Base-by-base conservation (phyloP, 2,329 filamentous ascomycete species). In the Diaporthe aspalathi region DNA sequence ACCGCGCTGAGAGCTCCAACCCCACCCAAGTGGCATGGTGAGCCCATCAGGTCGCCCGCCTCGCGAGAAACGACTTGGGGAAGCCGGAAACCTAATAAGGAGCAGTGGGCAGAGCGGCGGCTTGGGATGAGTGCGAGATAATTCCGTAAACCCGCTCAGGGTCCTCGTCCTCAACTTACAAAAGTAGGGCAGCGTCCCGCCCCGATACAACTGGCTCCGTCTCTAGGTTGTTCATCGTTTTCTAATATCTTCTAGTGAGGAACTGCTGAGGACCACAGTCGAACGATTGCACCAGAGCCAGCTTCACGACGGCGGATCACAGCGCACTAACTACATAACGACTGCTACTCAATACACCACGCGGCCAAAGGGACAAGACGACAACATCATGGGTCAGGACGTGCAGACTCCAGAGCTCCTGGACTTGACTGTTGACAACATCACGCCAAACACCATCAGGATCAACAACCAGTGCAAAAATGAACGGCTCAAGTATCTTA, bases 371-470 rank as follows among this genome's bases (percentile, higher is more conserved):
- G 38, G 45, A 65, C 16, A 24, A 24, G 29, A 65, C 29, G 29
- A 65, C 53, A 8, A 40, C 49, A 49, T 45, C 68, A 74, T 67
- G 57, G 60, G 67, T 38, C 24, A 71, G 17, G 27, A 68, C 24
- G 66, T 65, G 43, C 72, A 75, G 56, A 73, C 72, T 12, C 77
- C 77, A 22, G 70, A 73, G 40, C 77, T 82, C 22, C 79, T 82
- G 65, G 90, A 94, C 81, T 85, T 94, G 45, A 94, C 91, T 1
- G 91, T 92, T 74, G 91, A 94, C 78, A 94, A 94, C 81, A 94
- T 94, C 80, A 94, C 93, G 68, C 88, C 92, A 65, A 94, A 94
- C 77, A 90, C 92, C 40, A 86, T 92, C 77, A 84, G 86, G 56
- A 94, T 94, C 81, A 95, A 95, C 82, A 92, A 91, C 12, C 88